Evolutionary conservation across 1,284 basidiomycete species (phyloP).

Genomic region (Cutaneotrichosporon cyanovorans): DNA sequence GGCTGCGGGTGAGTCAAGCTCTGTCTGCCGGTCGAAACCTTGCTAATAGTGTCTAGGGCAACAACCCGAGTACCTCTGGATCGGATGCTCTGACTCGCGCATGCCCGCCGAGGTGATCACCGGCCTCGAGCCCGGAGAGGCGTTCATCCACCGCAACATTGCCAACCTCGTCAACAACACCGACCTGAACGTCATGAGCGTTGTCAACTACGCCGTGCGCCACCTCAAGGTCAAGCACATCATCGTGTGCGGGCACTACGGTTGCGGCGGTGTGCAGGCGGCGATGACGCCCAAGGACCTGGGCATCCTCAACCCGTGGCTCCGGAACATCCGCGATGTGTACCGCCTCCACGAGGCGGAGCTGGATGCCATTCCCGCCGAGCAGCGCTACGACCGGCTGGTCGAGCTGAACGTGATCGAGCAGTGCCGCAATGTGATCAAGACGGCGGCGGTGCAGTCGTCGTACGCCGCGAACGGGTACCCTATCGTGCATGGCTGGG

Average conservation of each 20-base stretch:
- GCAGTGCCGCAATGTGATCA: conserved; percentile 19
- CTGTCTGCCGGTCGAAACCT: no score
- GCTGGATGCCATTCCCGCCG: conserved; percentile 10
- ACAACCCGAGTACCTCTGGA: conserved; percentile 19
- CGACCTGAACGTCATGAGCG: conserved; percentile 15
- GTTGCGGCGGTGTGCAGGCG: conserved; percentile 17
- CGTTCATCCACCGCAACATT: conserved; percentile 21
- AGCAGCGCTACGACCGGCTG: conserved; percentile 14
- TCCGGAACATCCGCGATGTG: conserved; percentile 19
- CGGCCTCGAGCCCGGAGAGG: conserved; percentile 17
- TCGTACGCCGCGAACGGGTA: conserved; percentile 10
- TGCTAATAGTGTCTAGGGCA: conserved; percentile 1
- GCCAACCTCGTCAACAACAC: conserved; percentile 18
- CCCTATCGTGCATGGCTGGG: conserved; percentile 19
- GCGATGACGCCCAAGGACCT: conserved; percentile 19
- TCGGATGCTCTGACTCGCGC: conserved; percentile 17
- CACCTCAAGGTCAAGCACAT: conserved; percentile 21
- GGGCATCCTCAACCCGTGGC: conserved; percentile 19
- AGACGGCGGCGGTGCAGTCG: conserved; percentile 17
- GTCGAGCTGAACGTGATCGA: conserved; percentile 19
- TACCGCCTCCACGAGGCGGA: conserved; percentile 17
- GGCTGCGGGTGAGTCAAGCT: background rate
- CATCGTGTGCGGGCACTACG: conserved; percentile 18
- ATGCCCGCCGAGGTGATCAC: conserved; percentile 19
- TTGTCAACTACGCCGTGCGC: conserved; percentile 19